Evolutionary conservation across 331 rosid species (phyloP), one percentile per base, ranked within the genome.

Genomic region (Erythrophleum ivorense): DNA sequence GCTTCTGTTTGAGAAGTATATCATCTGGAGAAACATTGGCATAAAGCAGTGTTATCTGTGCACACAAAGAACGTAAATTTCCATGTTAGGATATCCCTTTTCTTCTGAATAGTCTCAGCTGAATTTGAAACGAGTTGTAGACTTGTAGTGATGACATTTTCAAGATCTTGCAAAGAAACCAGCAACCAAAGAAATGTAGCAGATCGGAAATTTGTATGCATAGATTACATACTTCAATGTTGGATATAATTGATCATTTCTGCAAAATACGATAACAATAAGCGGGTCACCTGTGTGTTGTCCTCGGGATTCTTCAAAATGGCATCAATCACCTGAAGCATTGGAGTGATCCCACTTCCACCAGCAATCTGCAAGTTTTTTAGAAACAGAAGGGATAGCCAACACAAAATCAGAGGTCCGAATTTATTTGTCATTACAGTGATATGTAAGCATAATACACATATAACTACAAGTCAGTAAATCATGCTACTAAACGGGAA

Each of bases 241-340:
- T 33, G 48, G 62, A 54, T 78, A 64, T 75, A 81, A 66, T 65
- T 76, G 55, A 62, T 36, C 33, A 31, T 41, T 36, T 73, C 59
- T 59, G 53, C 43, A 68, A 49, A 59, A 31, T 57, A 45, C 52
- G 3, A 57, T 14, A 12, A n/a, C n/a, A 15, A 12, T 4, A 13
- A n/a, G n/a, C 52, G 12, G 12, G 14, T 52, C 83, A 91, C 98
- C 93, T 92, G 91, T 64, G 97, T 91, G 12, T 80, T 86, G 85
- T 95, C 98, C 40, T 92, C 97, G n/a, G 97, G 91, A 83, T 95
- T 92, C 94, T 90, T 92, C 84, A 91, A 83, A 74, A 95, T 85
- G 78, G 98, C 98, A 79, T 95, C 98, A 87, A 92, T 89, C 54
- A 95, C 90, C 86, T 95, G 97, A 82, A 95, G 94, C 97, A 95